phyloP scores from a whole-genome alignment of 495 filamentous ascomycete genomes.

The Trichodelitschia bisporula region DNA sequence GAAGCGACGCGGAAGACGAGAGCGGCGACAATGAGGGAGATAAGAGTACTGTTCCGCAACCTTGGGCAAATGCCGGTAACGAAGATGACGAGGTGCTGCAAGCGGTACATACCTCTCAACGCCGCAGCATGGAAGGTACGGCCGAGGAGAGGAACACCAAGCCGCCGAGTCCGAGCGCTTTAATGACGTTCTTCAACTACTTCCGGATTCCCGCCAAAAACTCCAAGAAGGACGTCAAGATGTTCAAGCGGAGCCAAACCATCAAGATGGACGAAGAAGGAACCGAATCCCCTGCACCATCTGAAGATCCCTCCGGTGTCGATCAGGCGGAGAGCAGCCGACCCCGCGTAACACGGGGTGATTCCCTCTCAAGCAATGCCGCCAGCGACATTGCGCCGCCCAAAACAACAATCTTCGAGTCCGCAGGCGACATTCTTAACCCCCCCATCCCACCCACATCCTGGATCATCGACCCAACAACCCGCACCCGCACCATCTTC shows the following conservation, averaged over 20 bases:
- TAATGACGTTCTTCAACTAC: slow-evolving; percentile 14
- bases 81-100: slow-evolving; percentile 23
- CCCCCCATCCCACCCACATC: slow-evolving; percentile 60
- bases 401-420: slow-evolving; percentile 80
- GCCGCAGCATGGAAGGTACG: no score
- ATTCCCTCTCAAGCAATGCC: slow-evolving; percentile 20
- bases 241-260: slow-evolving; percentile 7
- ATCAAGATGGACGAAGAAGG: not conserved
- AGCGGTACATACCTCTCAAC: slow-evolving; percentile 6
- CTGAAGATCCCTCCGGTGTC: slow-evolving; percentile 1
- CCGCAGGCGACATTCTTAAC: slow-evolving; percentile 74
- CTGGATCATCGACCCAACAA: slow-evolving; percentile 59
- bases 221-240: slow-evolving; percentile 14
- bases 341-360: slow-evolving; percentile 18
- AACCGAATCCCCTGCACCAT: not conserved
- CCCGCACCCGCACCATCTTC: slow-evolving; percentile 79
- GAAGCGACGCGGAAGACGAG: slow-evolving; percentile 10
- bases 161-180: slow-evolving; percentile 5
- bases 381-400: slow-evolving; percentile 42
- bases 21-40: slow-evolving; percentile 10
- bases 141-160: slow-evolving; percentile 6
- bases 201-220: slow-evolving; percentile 6
- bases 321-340: slow-evolving; percentile 6
- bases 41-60: slow-evolving; percentile 28
- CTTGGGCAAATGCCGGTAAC: slow-evolving; percentile 24